phyloP scores from a whole-genome alignment of 306 rosid species.

The Malus sieversii region DNA sequence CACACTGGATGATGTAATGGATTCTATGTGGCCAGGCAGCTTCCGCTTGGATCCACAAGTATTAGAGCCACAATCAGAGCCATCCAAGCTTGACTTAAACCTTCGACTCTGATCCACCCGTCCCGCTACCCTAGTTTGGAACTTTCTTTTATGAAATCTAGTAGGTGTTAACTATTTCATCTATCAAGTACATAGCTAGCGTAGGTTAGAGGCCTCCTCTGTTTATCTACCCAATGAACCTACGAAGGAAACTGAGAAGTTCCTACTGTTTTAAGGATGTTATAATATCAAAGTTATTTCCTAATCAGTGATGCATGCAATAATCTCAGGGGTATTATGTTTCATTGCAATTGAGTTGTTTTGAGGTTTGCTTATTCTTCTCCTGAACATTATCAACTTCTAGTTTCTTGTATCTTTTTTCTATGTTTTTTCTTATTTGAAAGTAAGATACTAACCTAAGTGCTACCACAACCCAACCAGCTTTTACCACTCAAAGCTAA shows the following conservation, averaged over 20 bases:
- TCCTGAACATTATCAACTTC: neutral
- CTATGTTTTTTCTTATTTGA: neutral
- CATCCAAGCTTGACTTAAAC: constrained; percentile 63
- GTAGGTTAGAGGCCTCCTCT: constrained; percentile 35
- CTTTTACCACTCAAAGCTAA: constrained; percentile 1
- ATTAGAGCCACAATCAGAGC: constrained; percentile 34
- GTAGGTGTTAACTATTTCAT: constrained; percentile 7
- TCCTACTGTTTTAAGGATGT: constrained; percentile 13
- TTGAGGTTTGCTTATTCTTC: neutral
- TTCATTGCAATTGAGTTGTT: constrained; percentile 2
- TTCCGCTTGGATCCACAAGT: constrained; percentile 49
- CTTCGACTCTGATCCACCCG: constrained; percentile 55
- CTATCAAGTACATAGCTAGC: constrained; percentile 23
- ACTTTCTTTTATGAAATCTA: constrained; percentile 1
- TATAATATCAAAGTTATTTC: constrained; percentile 11
- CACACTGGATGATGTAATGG: constrained; percentile 39
- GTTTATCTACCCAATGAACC: constrained; percentile 21
- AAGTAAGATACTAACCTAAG: neutral
- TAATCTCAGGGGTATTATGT: constrained; percentile 25
- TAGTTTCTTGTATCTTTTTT: neutral
- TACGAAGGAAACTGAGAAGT: constrained; percentile 14
- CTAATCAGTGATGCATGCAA: constrained; percentile 24
- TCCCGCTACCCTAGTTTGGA: constrained; percentile 11
- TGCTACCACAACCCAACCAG: neutral
- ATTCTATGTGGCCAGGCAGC: constrained; percentile 89